A percentile compares a stretch with the other conserved stretches of the same genome.
phyloP scores from a whole-genome alignment of 2,329 filamentous ascomycete species.

The Albifimbria verrucaria region DNA sequence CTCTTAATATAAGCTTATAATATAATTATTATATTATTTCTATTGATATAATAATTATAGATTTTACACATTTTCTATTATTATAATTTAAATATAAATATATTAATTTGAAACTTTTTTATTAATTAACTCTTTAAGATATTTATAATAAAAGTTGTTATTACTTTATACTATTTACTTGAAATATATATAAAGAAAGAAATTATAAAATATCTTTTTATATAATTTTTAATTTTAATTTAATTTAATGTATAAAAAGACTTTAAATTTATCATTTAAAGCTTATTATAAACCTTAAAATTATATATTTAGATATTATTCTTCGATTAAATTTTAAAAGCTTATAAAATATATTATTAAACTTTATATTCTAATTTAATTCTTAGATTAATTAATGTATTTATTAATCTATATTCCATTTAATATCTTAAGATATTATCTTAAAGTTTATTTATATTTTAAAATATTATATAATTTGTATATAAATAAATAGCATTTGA shows the following conservation, averaged over 20 bases:
- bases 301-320: too few species aligned
- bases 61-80: neutral
- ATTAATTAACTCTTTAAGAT: neutral
- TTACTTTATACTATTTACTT: neutral
- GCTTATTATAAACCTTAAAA: neutral
- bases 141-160: neutral
- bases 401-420: neutral
- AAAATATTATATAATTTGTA: neutral
- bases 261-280: too few species aligned
- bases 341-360: too few species aligned
- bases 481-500: neutral
- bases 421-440: neutral
- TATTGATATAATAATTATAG: neutral
- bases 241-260: too few species aligned
- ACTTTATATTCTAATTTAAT: too few species aligned
- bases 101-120: neutral
- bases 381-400: too few species aligned
- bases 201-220: too few species aligned
- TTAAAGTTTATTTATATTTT: neutral
- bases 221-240: too few species aligned
- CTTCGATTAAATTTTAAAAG: too few species aligned
- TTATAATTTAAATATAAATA: neutral
- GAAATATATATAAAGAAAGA: neutral
- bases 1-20: neutral
- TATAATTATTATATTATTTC: neutral